phyloP scores from a whole-genome alignment of 139 green algal genomes.

The Ulvella scutata region DNA sequence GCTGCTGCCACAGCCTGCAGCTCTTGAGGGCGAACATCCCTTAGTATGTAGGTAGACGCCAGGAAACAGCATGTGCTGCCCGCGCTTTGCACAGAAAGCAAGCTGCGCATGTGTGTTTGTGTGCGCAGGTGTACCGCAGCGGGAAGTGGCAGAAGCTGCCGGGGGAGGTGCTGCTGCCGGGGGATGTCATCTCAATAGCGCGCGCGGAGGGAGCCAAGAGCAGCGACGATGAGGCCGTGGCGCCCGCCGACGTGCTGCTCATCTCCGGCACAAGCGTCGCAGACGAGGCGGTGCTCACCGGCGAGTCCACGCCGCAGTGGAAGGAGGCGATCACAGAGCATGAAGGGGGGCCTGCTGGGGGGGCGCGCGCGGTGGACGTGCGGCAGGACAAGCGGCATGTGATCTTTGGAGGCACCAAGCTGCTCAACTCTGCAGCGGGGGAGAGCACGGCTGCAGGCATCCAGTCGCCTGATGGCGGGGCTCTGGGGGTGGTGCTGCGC shows the following conservation, averaged over 20 bases:
- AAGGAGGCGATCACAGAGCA: constrained; percentile 39
- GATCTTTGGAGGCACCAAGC: constrained; percentile 86
- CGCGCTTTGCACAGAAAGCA: background rate
- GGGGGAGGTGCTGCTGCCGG: constrained; percentile 73
- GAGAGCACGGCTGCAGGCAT: constrained; percentile 18
- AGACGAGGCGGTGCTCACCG: constrained; percentile 93
- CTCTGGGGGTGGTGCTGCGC: constrained; percentile 77
- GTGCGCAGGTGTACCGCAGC: constrained; percentile 25
- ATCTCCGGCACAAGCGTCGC: constrained; percentile 79
- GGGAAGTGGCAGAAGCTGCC: constrained; percentile 51
- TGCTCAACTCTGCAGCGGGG: constrained; percentile 67
- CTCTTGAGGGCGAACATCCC: background rate
- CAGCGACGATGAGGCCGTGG: constrained; percentile 48
- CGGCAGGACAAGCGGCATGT: constrained; percentile 74
- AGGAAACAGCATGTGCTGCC: background rate
- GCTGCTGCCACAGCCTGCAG: background rate
- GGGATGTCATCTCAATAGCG: constrained; percentile 88
- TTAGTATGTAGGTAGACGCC: no score
- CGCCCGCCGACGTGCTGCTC: constrained; percentile 73
- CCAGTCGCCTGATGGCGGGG: constrained; percentile 68
- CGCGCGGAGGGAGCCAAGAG: constrained; percentile 5
- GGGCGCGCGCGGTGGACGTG: constrained; percentile 30
- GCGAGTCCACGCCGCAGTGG: constrained; percentile 80
- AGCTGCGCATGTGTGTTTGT: background rate
- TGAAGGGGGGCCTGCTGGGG: constrained; percentile 6